These are phyloP conservation scores for Vitis riparia DNA, from an alignment of 164 flowering plant species.

Conservation along the genomic window DNA sequence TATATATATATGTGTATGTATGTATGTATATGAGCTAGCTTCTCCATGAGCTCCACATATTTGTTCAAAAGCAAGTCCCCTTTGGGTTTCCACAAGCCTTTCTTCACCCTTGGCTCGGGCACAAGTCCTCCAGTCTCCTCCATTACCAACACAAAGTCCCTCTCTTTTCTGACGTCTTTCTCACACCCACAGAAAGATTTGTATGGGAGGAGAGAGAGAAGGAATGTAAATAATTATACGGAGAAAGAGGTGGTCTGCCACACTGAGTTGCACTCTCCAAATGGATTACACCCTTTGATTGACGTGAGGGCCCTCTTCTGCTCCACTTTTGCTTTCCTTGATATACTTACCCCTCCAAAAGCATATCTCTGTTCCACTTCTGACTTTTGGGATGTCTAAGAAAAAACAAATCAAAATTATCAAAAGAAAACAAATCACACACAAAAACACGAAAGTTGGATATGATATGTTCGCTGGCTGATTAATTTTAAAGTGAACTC, in stretches of 20 bases:
- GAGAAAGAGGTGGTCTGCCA: neutral
- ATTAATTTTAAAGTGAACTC: too few relatives aligned
- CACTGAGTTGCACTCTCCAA: neutral
- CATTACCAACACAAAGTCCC: neutral
- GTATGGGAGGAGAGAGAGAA: neutral
- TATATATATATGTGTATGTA: too few relatives aligned
- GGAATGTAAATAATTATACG: neutral
- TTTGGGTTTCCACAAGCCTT: constrained; percentile 61
- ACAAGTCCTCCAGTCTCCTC: too few relatives aligned
- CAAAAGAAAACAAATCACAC: too few relatives aligned
- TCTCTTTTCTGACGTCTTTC: constrained; percentile 4
- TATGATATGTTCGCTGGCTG: too few relatives aligned
- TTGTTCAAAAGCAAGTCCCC: constrained; percentile 52
- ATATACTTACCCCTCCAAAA: neutral
- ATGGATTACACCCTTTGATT: neutral
- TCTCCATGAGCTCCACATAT: constrained; percentile 60
- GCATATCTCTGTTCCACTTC: neutral
- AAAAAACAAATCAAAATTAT: too few relatives aligned
- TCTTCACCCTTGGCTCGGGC: constrained; percentile 30
- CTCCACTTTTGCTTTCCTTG: neutral
- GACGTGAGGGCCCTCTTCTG: neutral
- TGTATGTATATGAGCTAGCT: neutral
- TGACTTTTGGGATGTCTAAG: too few relatives aligned
- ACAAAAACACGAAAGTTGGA: too few relatives aligned
- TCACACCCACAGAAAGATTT: neutral